Conservation (phyloP, 768 basidiomycete species). For the Scleroderma citrinum region DNA sequence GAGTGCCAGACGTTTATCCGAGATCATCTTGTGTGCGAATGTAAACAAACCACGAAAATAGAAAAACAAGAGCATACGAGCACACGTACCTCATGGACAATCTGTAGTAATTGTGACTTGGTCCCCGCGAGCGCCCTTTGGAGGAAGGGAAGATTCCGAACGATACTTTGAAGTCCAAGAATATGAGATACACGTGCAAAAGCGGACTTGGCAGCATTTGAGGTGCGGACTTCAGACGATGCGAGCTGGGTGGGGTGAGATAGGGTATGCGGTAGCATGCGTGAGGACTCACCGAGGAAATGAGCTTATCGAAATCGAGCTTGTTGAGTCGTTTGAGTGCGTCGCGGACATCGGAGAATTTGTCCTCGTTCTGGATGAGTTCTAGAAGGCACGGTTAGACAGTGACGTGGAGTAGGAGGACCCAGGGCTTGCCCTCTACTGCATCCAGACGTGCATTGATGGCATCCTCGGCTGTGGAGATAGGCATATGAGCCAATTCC, state of each 20-base stretch:
- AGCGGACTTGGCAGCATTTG: constrained; percentile 54
- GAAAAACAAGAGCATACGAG: too few relatives aligned
- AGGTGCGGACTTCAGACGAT: constrained; percentile 51
- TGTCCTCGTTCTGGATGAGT: constrained; percentile 69
- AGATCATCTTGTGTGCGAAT: constrained; percentile 50
- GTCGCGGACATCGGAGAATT: constrained; percentile 59
- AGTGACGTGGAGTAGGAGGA: not conserved
- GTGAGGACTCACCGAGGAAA: constrained; percentile 47
- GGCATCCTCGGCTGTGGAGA: constrained; percentile 31
- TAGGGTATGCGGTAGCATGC: not conserved
- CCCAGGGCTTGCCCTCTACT: constrained; percentile 57
- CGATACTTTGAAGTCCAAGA: constrained; percentile 68
- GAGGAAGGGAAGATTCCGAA: constrained; percentile 60
- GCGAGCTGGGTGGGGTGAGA: constrained; percentile 46
- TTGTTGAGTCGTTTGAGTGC: constrained; percentile 69
- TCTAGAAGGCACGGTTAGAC: constrained; percentile 38
- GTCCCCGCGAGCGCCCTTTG: constrained; percentile 55
- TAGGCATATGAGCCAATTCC: not conserved
- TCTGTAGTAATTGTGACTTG: constrained; percentile 52
- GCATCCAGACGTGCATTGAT: constrained; percentile 83
- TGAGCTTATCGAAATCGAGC: constrained; percentile 85
- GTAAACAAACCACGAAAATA: not conserved
- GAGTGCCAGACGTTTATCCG: constrained; percentile 60
- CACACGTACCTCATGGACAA: constrained; percentile 62
- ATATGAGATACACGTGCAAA: constrained; percentile 70